These are phyloP conservation scores for Paecilomyces sp. DNA, from an alignment of 2,329 filamentous ascomycete species.

Conservation along the genomic window DNA sequence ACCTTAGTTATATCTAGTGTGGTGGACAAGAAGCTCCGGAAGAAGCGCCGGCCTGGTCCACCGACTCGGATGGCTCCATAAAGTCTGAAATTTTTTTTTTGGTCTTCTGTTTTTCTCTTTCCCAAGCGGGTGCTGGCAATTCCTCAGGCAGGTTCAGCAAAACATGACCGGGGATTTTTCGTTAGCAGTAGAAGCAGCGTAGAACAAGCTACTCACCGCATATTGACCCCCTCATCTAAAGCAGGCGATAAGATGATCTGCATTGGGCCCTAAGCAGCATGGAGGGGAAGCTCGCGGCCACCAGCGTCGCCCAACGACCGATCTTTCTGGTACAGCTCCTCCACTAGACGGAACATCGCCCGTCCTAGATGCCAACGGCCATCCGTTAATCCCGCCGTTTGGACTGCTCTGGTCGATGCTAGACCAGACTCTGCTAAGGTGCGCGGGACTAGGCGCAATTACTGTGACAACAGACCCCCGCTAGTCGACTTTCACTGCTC, in stretches of 20 bases:
- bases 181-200: not conserved
- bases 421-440: not conserved
- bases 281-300: not conserved
- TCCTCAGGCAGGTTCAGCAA: not conserved
- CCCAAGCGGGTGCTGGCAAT: not conserved
- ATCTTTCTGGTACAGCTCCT: not conserved
- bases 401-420: not conserved
- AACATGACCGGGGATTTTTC: not conserved
- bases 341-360: not conserved
- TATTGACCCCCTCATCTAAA: not conserved
- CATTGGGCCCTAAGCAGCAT: not conserved
- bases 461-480: constrained; percentile 9
- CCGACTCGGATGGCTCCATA: not conserved
- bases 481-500: constrained; percentile 4
- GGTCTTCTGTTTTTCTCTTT: not conserved
- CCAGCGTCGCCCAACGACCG: not conserved
- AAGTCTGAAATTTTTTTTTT: not conserved
- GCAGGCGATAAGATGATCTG: not conserved
- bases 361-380: not conserved
- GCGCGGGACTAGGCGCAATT: not conserved
- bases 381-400: not conserved
- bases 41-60: not conserved
- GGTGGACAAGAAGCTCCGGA: not conserved
- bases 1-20: not conserved
- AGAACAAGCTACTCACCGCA: not conserved